Evolutionary conservation across 176 grass and related monocot genomes (phyloP), one percentile per base, ranked within the genome.

Genomic region (Typha latifolia): DNA sequence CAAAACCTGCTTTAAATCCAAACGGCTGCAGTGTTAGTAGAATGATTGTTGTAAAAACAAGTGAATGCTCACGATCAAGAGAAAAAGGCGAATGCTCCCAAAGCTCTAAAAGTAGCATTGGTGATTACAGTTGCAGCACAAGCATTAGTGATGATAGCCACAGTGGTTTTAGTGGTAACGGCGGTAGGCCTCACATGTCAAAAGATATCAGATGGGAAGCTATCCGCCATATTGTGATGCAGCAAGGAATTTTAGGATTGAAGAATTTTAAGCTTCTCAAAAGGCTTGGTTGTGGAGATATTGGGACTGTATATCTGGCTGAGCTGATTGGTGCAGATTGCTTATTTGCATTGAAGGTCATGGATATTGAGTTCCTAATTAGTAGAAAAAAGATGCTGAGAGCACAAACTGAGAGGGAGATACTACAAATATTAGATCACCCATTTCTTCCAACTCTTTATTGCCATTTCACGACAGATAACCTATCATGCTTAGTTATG

Each of bases 211-310:
- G 83, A 55, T 93, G 94, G 94, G 53, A 87, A 51, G 80, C 94
- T 4, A 80, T 99, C 61, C 89, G 73, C 1, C 72, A 89, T 16
- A 69, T 84, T 64, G 70, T 78, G 61, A 66, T 79, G 59, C 83
- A 84, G 62, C 85, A 88, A 63, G 94, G 89, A 63, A 76, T 74
- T 56, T 82, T 99, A 74, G 90, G 85, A 14, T 86, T 99, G 0
- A 83, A 99, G 62, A 87, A 89, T 80, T 99, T 99, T 75, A 90
- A 90, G 72, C 94, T 99, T 79, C 71, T 99, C 63, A 99, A 93
- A 82, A 84, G 86, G 71, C 83, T 99, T 80, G 94, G 94, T 49
- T 97, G 85, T 82, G 94, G 94, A 27, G 94, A 97, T 66, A 97
- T 97, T 67, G 94, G 94, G 29, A 96, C 84, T 43, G 94, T 97